phyloP scores from a whole-genome alignment of 192 early-diverging fungal genomes.

The Gonapodya prolifera region DNA sequence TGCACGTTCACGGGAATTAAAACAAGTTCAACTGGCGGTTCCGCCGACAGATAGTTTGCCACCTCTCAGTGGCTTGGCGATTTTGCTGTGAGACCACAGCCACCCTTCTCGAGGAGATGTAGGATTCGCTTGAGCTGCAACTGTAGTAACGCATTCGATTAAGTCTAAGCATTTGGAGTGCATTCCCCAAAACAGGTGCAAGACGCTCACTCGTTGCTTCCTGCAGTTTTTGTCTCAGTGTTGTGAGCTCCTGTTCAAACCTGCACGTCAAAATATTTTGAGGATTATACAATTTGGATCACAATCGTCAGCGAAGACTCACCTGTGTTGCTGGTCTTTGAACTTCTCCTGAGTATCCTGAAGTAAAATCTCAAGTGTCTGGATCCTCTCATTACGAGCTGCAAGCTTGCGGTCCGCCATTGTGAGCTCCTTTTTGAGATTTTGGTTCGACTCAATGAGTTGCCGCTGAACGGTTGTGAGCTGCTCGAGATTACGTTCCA shows the following conservation, averaged over 20 bases:
- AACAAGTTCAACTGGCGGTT: no score
- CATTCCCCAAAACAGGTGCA: not conserved
- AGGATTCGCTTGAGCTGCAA: slow-evolving; percentile 1
- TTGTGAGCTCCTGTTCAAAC: slow-evolving; percentile 70
- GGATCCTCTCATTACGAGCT: slow-evolving; percentile 88
- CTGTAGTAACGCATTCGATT: not conserved
- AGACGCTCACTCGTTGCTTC: slow-evolving; percentile 32
- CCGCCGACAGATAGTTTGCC: slow-evolving; percentile 3
- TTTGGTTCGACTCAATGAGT: slow-evolving; percentile 91
- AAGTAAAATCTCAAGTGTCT: slow-evolving; percentile 71
- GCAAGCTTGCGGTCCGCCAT: slow-evolving; percentile 82
- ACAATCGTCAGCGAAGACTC: slow-evolving; percentile 18
- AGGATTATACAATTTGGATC: slow-evolving; percentile 11
- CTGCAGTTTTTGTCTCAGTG: slow-evolving; percentile 64
- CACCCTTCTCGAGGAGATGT: not conserved
- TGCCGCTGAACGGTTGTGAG: slow-evolving; percentile 85
- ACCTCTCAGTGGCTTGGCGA: slow-evolving; percentile 9
- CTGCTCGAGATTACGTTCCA: slow-evolving; percentile 95
- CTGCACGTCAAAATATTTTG: slow-evolving; percentile 17
- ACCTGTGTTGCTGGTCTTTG: slow-evolving; percentile 60
- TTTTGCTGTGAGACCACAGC: slow-evolving; percentile 7
- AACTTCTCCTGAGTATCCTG: slow-evolving; percentile 76
- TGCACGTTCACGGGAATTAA: no score
- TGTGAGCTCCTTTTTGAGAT: slow-evolving; percentile 86
- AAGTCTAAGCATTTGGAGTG: not conserved